Evolutionary conservation across 2,329 filamentous ascomycete species (phyloP), one percentile per base, ranked within the genome.

Genomic region (Camillea tinctor): DNA sequence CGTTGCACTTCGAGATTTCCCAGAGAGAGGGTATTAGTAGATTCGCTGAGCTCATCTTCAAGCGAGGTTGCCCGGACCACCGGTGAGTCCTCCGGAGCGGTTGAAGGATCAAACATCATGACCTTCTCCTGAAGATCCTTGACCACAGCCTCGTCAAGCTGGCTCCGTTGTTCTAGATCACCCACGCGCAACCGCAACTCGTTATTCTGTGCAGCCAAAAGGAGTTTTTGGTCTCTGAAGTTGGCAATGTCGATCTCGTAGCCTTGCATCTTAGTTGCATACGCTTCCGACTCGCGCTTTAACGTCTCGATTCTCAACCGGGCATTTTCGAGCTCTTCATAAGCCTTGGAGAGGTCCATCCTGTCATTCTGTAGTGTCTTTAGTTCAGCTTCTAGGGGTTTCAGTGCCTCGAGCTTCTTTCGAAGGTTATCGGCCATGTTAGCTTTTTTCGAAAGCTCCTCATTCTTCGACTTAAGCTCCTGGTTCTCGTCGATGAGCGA

Each of bases 391-490:
- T 84, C 83, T 36, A 86, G 74, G 19, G 80, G 76, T 59, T 82
- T 83, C 67, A 84, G 80, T 15, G 79, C 78, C 68, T 86, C 84
- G 15, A 88, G 78, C 73, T 88, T 88, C 71, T 86, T 84, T 71
- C 85, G 84, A 69, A 85, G 84, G 59, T 86, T 79, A 57, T 88
- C 86, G 7, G 83, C 84, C 57, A 80, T 85, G 65, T 88, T 88
- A 61, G 86, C 85, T 66, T 86, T 87, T 70, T 85, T 86, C 55
- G 81, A 79, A 13, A 88, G 76, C 60, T 86, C 81, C 60, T 83
- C 82, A 56, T 84, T 84, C 65, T 83, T 81, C 66, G 84, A 81
- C 62, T 81, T 83, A 65, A 87, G 80, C 66, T 87, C 84, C 50
- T 82, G 80, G 23, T 86, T 80, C 70, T 86, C 81, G 70, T 89